These are phyloP conservation scores for Aspergillus taichungensis DNA, from an alignment of 495 filamentous ascomycete species.

Conservation along the genomic window DNA sequence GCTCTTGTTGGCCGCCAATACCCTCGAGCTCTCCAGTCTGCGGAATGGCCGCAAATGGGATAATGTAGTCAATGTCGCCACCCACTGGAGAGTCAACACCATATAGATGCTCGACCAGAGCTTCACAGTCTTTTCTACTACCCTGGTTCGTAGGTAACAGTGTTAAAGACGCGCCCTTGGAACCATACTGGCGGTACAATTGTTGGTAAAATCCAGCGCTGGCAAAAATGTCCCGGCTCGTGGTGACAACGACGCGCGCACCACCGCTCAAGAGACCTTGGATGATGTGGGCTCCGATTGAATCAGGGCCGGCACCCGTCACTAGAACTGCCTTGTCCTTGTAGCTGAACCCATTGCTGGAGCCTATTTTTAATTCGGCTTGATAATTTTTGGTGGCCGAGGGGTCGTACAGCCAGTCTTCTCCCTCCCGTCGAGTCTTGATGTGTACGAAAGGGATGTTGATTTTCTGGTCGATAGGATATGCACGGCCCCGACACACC, in stretches of 20 bases:
- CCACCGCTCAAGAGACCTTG: conserved; percentile 94
- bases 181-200: conserved; percentile 87
- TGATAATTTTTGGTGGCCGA: conserved; percentile 32
- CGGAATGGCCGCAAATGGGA: conserved; percentile 94
- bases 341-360: conserved; percentile 8
- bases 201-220: conserved; percentile 97
- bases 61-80: conserved; percentile 91
- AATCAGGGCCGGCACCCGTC: conserved; percentile 95
- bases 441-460: conserved; percentile 95
- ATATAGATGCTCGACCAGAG: conserved; percentile 91
- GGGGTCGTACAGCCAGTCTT: conserved; percentile 95
- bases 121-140: conserved; percentile 91
- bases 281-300: conserved; percentile 93
- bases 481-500: conserved; percentile 1
- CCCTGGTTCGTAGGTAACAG: conserved; percentile 98
- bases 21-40: conserved; percentile 89
- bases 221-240: conserved; percentile 84
- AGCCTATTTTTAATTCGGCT: conserved; percentile 4
- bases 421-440: conserved; percentile 55
- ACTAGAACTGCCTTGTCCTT: conserved; percentile 86
- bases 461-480: conserved; percentile 16
- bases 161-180: conserved; percentile 83
- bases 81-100: conserved; percentile 84
- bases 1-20: conserved; percentile 84
- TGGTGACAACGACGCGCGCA: conserved; percentile 91